These are phyloP conservation scores for Psophocarpus tetragonolobus DNA, from an alignment of 306 rosid species.

Conservation along the genomic window DNA sequence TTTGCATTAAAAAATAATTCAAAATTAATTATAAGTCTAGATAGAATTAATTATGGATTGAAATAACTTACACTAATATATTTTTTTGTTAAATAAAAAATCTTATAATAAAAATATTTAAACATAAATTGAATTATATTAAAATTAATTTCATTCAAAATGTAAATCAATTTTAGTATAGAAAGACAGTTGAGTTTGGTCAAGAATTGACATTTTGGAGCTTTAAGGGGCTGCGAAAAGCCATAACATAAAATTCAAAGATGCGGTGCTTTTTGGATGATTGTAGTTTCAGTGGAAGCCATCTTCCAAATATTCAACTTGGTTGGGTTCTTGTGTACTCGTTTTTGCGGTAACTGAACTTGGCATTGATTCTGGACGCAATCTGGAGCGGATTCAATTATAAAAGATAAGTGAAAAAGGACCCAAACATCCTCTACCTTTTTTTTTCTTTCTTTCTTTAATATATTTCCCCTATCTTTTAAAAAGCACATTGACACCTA, in stretches of 20 bases:
- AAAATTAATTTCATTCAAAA: too few species aligned
- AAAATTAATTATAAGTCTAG: too few species aligned
- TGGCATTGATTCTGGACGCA: slow-evolving; percentile 12
- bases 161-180: too few species aligned
- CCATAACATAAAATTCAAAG: slow-evolving; percentile 37
- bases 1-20: too few species aligned
- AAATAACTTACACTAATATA: too few species aligned
- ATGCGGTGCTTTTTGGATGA: slow-evolving; percentile 35
- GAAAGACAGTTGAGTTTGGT: too few species aligned
- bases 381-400: slow-evolving; percentile 15
- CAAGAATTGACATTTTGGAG: background rate
- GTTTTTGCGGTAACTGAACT: background rate
- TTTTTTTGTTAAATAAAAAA: too few species aligned
- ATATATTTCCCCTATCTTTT: background rate
- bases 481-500: too few species aligned
- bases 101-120: too few species aligned
- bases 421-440: too few species aligned
- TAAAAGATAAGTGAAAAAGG: background rate
- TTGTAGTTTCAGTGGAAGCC: slow-evolving; percentile 36
- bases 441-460: background rate
- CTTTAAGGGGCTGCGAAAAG: background rate
- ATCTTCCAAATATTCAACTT: background rate
- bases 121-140: too few species aligned
- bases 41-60: too few species aligned
- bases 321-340: background rate